A percentile compares a stretch with the other conserved stretches of the same genome.
Evolutionary conservation across 805 yeast species (phyloP).

Genomic region (Metschnikowia lochheadii): DNA sequence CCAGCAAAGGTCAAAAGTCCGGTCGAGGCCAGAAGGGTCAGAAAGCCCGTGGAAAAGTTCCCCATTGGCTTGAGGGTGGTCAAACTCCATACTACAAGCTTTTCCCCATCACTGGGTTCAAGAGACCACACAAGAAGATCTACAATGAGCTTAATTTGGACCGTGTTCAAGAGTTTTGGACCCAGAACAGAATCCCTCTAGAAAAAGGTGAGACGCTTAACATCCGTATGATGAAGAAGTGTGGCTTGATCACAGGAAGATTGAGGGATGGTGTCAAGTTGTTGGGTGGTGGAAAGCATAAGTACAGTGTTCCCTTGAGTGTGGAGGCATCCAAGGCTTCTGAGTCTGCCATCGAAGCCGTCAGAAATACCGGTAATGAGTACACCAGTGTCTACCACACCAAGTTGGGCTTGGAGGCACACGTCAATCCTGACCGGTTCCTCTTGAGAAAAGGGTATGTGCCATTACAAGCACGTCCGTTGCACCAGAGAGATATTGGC

Average conservation of each 20-base stretch:
- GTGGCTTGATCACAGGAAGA: slow-evolving; percentile 69
- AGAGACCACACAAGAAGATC: slow-evolving; percentile 53
- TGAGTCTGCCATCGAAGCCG: slow-evolving; percentile 61
- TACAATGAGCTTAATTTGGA: slow-evolving; percentile 60
- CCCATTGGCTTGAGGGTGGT: slow-evolving; percentile 97
- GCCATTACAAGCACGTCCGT: slow-evolving; percentile 85
- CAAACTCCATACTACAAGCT: slow-evolving; percentile 87
- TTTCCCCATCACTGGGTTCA: slow-evolving; percentile 87
- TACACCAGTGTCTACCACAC: slow-evolving; percentile 70
- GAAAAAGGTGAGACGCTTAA: slow-evolving; percentile 60
- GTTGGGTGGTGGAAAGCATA: slow-evolving; percentile 56
- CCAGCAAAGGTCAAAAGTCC: slow-evolving; percentile 89
- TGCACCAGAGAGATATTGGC: slow-evolving; percentile 71
- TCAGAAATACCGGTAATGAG: slow-evolving; percentile 70
- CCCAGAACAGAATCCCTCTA: slow-evolving; percentile 59
- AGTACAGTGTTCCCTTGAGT: slow-evolving; percentile 55
- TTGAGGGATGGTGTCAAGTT: slow-evolving; percentile 78
- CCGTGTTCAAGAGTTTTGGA: slow-evolving; percentile 67
- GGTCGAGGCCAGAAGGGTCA: slow-evolving; percentile 99
- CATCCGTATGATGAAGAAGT: slow-evolving; percentile 70
- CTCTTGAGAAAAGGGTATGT: slow-evolving; percentile 68
- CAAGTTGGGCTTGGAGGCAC: slow-evolving; percentile 64
- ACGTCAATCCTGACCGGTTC: slow-evolving; percentile 69
- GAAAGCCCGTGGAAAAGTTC: slow-evolving; percentile 88
- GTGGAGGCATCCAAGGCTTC: slow-evolving; percentile 86